Conservation (phyloP, 73 alveolate genomes). For the Symbiodinium pilosum region DNA sequence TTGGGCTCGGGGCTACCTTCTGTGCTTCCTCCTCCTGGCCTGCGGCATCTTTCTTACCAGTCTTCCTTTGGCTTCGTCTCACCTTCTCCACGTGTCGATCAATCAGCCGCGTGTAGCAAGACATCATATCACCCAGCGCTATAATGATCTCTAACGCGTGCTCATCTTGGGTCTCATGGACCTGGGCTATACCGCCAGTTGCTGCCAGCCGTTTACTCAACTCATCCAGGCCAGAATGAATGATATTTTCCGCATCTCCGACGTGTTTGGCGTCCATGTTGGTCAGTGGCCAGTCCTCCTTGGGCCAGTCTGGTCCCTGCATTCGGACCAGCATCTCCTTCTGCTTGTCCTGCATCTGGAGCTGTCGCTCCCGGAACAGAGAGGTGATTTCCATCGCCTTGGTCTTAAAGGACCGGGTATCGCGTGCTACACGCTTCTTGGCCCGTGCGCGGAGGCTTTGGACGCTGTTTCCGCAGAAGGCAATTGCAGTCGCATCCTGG, state of each 20-base stretch:
- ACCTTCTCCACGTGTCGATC: conserved; percentile 65
- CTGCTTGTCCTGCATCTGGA: conserved; percentile 84
- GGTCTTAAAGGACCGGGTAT: conserved; percentile 72
- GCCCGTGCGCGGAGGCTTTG: conserved; percentile 64
- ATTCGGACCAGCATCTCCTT: conserved; percentile 74
- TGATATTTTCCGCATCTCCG: conserved; percentile 80
- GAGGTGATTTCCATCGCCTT: conserved; percentile 61
- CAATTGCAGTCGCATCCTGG: background rate
- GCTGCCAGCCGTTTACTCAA: conserved; percentile 30
- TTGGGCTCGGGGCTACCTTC: background rate
- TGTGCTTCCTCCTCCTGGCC: background rate
- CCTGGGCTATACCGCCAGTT: background rate
- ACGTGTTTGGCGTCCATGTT: conserved; percentile 71
- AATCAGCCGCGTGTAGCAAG: conserved; percentile 68
- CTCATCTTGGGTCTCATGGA: background rate
- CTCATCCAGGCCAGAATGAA: conserved; percentile 48
- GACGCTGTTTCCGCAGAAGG: conserved; percentile 50
- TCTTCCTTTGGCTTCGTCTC: conserved; percentile 41
- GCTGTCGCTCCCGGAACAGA: conserved; percentile 61
- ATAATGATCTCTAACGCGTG: conserved; percentile 31
- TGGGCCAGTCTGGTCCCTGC: conserved; percentile 90
- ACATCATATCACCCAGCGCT: conserved; percentile 50
- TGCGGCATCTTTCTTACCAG: background rate
- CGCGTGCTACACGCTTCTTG: conserved; percentile 84
- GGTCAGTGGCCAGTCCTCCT: conserved; percentile 57